Conservation (phyloP, 306 rosid genomes). For the Cucumis hystrix region DNA sequence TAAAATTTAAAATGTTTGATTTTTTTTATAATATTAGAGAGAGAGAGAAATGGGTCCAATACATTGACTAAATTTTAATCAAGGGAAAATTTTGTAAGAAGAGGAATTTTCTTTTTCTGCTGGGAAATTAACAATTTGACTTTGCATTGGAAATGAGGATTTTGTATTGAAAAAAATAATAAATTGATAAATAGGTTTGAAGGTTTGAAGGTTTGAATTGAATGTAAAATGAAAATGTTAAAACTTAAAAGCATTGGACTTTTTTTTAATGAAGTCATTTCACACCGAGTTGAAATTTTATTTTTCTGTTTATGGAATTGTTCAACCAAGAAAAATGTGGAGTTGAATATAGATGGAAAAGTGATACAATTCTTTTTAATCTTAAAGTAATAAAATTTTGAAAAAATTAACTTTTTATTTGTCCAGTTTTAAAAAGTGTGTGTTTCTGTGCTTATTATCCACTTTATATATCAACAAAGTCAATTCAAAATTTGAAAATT, state of each 20-base stretch:
- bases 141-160: neutral
- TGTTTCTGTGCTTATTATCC: too few relatives aligned
- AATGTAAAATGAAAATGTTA: too few relatives aligned
- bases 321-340: neutral
- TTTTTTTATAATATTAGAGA: neutral
- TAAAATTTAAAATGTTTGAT: neutral
- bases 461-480: too few relatives aligned
- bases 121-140: neutral
- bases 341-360: neutral
- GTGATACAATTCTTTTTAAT: neutral
- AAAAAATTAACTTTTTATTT: too few relatives aligned
- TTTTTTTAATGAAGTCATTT: neutral
- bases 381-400: too few relatives aligned
- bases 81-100: neutral
- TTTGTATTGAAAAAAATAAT: too few relatives aligned
- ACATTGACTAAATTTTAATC: neutral
- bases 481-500: too few relatives aligned
- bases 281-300: neutral
- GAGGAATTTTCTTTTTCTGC: neutral
- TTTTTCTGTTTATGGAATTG: neutral
- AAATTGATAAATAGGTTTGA: too few relatives aligned
- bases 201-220: too few relatives aligned
- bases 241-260: neutral
- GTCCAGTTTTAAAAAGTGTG: too few relatives aligned
- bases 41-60: neutral